phyloP scores from a whole-genome alignment of 2,329 filamentous ascomycete species.

The Atkinsonella texensis region DNA sequence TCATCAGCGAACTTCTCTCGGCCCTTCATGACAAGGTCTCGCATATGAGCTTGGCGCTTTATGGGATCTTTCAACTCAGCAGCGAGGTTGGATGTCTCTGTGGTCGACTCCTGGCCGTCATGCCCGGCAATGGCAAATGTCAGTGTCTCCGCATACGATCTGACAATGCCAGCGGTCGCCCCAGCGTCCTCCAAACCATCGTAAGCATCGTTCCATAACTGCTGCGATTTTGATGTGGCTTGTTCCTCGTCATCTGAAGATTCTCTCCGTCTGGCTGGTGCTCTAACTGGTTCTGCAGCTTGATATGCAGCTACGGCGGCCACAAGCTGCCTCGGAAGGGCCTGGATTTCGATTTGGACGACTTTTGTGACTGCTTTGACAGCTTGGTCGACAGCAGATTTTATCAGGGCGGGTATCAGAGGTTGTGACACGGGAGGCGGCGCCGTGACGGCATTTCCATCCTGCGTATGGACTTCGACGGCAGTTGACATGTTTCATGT shows the following conservation, averaged over 20 bases:
- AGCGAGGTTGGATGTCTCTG: neutral
- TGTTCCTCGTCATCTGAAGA: slow-evolving; percentile 1
- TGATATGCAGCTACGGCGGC: slow-evolving; percentile 4
- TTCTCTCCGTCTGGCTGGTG: neutral
- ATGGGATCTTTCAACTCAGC: slow-evolving; percentile 6
- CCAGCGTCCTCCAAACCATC: slow-evolving; percentile 5
- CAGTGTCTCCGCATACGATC: slow-evolving; percentile 6
- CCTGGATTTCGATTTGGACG: slow-evolving; percentile 7
- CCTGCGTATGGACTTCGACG: slow-evolving; percentile 1
- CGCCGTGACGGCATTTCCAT: slow-evolving; percentile 1
- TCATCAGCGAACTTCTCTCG: slow-evolving; percentile 8
- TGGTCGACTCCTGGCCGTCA: neutral
- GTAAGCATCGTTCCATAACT: slow-evolving; percentile 8
- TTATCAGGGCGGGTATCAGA: slow-evolving; percentile 5
- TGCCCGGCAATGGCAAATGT: slow-evolving; percentile 7
- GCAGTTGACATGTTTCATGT: slow-evolving; percentile 2
- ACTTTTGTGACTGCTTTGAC: slow-evolving; percentile 7
- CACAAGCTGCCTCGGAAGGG: slow-evolving; percentile 6
- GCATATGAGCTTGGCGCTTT: slow-evolving; percentile 8
- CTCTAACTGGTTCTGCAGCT: neutral
- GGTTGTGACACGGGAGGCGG: neutral
- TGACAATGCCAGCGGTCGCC: slow-evolving; percentile 6
- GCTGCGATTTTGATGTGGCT: slow-evolving; percentile 5
- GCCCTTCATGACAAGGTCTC: slow-evolving; percentile 6
- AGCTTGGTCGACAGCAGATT: slow-evolving; percentile 7